Evolutionary conservation across 306 rosid species (phyloP).

Genomic region (Hylodesmum podocarpum): DNA sequence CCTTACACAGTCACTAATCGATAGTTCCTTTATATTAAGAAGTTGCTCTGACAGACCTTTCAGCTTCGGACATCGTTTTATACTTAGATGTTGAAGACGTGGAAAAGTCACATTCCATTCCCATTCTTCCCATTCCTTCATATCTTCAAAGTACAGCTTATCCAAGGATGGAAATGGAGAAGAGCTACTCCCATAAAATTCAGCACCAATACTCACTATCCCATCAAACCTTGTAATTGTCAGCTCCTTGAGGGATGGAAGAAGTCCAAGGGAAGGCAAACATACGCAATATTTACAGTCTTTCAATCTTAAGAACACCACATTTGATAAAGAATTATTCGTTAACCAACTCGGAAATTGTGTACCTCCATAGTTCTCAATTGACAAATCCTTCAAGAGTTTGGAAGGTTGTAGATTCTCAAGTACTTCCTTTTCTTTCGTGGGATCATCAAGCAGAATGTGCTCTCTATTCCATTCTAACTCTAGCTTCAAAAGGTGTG

Average conservation of each 20-base stretch:
- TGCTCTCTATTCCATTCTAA: not conserved
- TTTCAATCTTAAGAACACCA: not conserved
- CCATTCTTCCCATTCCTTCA: not conserved
- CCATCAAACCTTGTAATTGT: not conserved
- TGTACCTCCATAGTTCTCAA: not conserved
- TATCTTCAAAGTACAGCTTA: fast-evolving
- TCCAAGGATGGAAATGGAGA: not conserved
- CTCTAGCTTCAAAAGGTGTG: not conserved
- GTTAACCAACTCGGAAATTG: not conserved
- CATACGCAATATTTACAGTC: not conserved
- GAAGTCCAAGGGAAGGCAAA: not conserved
- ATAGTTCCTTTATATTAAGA: not conserved
- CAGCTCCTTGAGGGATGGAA: not conserved
- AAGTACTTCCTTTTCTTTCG: not conserved
- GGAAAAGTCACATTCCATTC: not conserved
- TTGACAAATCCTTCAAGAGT: not conserved
- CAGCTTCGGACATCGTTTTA: not conserved
- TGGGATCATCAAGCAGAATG: not conserved
- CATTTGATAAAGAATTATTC: not conserved
- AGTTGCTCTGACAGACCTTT: not conserved
- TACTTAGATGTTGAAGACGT: not conserved
- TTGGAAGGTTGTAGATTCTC: not conserved
- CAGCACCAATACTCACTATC: not conserved
- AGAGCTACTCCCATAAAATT: not conserved
- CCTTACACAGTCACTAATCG: not conserved